Conservation (phyloP, 2,329 filamentous ascomycete genomes). For the Sphaerulina vaccinii region DNA sequence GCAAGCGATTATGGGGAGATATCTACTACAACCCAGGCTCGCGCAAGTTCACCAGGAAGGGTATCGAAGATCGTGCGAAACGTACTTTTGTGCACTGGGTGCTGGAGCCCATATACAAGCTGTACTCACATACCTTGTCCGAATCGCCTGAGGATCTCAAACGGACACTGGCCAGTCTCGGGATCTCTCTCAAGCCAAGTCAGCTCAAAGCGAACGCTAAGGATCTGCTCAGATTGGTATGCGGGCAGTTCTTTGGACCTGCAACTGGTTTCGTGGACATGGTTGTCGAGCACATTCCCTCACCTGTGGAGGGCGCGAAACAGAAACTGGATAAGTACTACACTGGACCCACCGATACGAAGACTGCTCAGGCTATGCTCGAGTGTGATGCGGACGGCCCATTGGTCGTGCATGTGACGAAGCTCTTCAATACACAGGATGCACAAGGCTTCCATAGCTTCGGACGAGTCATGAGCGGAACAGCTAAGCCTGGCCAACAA, state of each 20-base stretch:
- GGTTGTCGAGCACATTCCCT: conserved; percentile 85
- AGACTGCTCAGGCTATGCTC: conserved; percentile 75
- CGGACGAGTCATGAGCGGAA: conserved; percentile 89
- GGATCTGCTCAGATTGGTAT: conserved; percentile 82
- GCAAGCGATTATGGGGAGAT: conserved; percentile 86
- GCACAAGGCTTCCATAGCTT: conserved; percentile 90
- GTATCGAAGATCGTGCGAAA: conserved; percentile 74
- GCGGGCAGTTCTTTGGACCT: conserved; percentile 91
- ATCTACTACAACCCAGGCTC: conserved; percentile 92
- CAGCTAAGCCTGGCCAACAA: conserved; percentile 74
- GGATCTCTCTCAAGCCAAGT: conserved; percentile 85
- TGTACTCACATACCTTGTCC: conserved; percentile 92
- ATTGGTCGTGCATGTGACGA: conserved; percentile 86
- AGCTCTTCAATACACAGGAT: conserved; percentile 85
- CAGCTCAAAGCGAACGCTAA: conserved; percentile 90
- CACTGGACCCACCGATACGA: conserved; percentile 82
- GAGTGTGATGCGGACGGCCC: conserved; percentile 86
- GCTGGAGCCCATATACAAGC: conserved; percentile 94
- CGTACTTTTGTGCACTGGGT: conserved; percentile 93
- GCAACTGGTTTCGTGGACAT: conserved; percentile 93
- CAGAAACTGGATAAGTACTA: conserved; percentile 82
- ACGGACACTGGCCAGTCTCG: conserved; percentile 71
- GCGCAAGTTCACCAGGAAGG: conserved; percentile 87
- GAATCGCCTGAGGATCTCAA: conserved; percentile 83
- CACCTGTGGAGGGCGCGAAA: conserved; percentile 74